phyloP scores from a whole-genome alignment of 2,329 filamentous ascomycete genomes.

The Albifimbria verrucaria region DNA sequence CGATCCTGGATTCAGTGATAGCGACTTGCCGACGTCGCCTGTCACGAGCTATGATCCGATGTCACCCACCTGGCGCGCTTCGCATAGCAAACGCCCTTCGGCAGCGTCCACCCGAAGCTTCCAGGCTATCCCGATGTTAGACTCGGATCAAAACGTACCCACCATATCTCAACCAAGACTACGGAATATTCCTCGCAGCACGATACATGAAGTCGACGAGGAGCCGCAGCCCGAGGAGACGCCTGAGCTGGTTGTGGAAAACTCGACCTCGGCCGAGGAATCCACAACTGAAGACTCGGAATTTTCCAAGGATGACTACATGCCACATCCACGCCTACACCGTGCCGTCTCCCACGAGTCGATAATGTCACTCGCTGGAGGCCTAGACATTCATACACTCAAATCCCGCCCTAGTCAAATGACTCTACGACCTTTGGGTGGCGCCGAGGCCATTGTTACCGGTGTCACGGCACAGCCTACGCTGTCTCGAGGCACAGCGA shows the following conservation, averaged over 20 bases:
- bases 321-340: slow-evolving; percentile 48
- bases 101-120: slow-evolving; percentile 53
- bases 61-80: slow-evolving; percentile 53
- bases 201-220: slow-evolving; percentile 37
- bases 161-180: slow-evolving; percentile 14
- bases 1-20: slow-evolving; percentile 55
- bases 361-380: slow-evolving; percentile 80
- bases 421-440: slow-evolving; percentile 51
- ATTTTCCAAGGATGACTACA: slow-evolving; percentile 29
- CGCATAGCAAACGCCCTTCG: slow-evolving; percentile 54
- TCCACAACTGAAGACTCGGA: slow-evolving; percentile 29
- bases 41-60: slow-evolving; percentile 70
- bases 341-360: slow-evolving; percentile 80
- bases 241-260: slow-evolving; percentile 20
- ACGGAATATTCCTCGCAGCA: slow-evolving; percentile 21
- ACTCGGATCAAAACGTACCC: slow-evolving; percentile 24
- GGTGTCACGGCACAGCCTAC: slow-evolving; percentile 59
- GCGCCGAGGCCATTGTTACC: slow-evolving; percentile 53
- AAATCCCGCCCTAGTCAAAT: slow-evolving; percentile 74
- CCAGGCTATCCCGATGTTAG: slow-evolving; percentile 33
- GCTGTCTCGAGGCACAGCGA: slow-evolving; percentile 43
- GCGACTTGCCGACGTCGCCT: slow-evolving; percentile 79
- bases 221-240: slow-evolving; percentile 20
- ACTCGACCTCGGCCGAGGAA: slow-evolving; percentile 29
- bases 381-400: slow-evolving; percentile 85